Base-by-base conservation (phyloP, 2,329 filamentous ascomycete species). In the Calycina herbarum region DNA sequence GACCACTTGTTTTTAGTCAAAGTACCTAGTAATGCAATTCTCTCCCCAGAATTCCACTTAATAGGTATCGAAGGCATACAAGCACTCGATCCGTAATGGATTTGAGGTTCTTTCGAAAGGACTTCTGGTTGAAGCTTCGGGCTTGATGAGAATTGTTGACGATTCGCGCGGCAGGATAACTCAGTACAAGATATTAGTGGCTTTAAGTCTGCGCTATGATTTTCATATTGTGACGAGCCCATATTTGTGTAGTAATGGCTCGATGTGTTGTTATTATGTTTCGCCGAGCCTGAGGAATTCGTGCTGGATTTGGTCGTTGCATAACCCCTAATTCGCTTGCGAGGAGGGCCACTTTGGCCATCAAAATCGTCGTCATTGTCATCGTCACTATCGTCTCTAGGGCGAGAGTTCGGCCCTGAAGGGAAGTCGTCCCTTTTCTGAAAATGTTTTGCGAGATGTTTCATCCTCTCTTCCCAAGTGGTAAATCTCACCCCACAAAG, bases 391-490 rank as follows among this genome's bases (percentile, higher is more conserved):
- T 63, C 54, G n/a, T 64, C 20, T 6, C 60, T 29, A 17, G 57
- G 42, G 3, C 35, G 31, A 45, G 33, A 33, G 20, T 65, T 11
- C n/a, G 27, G 27, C 7, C 38, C 54, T 57, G 29, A 6, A 13
- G 51, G 48, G 15, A 27, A 33, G 59, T 57, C 24, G 7, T 59
- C 42, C 33, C 58, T 27, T 24, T 45, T 60, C 56, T 66, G 17
- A 45, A 61, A 69, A 57, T 68, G 66, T 13, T 64, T 62, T 8
- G 62, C 66, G 35, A 69, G 59, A 61, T 69, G 66, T 31, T 68
- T 62, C 62, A 66, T 63, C 57, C 66, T 63, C 45, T 62, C 64
- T 51, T 69, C 60, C 64, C 61, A 69, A 11, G 56, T 68, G 13
- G 48, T n/a, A 59, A 69, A 69, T 13, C 1, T 54, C 3, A 57